Conservation (phyloP, 176 grass and related monocot species). For the Tillandsia leiboldiana region DNA sequence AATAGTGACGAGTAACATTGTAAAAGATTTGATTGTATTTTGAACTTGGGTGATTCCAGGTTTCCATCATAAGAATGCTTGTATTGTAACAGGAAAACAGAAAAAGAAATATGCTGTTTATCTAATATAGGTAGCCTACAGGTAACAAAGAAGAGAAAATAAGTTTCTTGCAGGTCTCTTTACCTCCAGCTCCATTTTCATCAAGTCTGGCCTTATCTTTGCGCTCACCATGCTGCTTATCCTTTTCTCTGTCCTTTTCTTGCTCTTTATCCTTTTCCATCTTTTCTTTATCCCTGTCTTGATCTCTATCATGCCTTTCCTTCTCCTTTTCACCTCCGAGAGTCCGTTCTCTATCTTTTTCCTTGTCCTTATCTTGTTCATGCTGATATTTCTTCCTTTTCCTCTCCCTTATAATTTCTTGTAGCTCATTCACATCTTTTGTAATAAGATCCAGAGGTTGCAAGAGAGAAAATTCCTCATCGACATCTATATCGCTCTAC, state of each 20-base stretch:
- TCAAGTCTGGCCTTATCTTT: constrained; percentile 53
- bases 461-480: constrained; percentile 78
- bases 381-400: too few species aligned
- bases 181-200: constrained; percentile 65
- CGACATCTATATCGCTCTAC: constrained; percentile 59
- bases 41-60: too few species aligned
- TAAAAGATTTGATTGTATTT: too few species aligned
- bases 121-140: too few species aligned
- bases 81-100: too few species aligned
- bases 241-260: constrained; percentile 43
- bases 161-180: background rate
- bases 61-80: too few species aligned
- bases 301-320: too few species aligned
- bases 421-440: constrained; percentile 77
- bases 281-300: constrained; percentile 4
- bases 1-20: too few species aligned
- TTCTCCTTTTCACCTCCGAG: too few species aligned
- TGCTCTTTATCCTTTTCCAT: constrained; percentile 25
- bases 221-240: constrained; percentile 41
- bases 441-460: constrained; percentile 95
- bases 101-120: too few species aligned
- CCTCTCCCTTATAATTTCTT: constrained; percentile 78
- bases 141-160: too few species aligned
- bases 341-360: constrained; percentile 18
- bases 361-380: background rate